Conservation (phyloP, 2,329 filamentous ascomycete species). For the Aureobasidium sp. region DNA sequence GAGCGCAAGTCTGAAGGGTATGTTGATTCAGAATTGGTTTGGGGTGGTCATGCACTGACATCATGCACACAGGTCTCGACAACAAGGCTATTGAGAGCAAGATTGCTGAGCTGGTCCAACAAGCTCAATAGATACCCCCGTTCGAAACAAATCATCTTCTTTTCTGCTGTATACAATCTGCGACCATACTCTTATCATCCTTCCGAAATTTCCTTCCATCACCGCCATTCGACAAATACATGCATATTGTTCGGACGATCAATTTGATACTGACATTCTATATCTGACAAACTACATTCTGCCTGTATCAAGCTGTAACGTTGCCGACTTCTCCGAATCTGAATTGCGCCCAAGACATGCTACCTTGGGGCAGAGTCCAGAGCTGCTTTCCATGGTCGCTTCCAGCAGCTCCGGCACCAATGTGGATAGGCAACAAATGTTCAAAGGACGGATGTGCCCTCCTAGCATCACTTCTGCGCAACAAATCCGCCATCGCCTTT, state of each 20-base stretch:
- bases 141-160: neutral
- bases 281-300: neutral
- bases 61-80: slow-evolving; percentile 47
- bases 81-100: slow-evolving; percentile 65
- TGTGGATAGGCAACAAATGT: slow-evolving; percentile 54
- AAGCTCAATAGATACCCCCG: slow-evolving; percentile 14
- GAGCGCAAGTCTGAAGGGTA: slow-evolving; percentile 56
- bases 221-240: neutral
- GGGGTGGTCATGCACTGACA: slow-evolving; percentile 16
- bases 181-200: neutral
- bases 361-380: slow-evolving; percentile 31
- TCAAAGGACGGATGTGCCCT: slow-evolving; percentile 59
- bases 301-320: slow-evolving; percentile 12
- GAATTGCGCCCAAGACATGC: slow-evolving; percentile 32
- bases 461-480: slow-evolving; percentile 45
- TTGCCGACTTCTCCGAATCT: slow-evolving; percentile 26
- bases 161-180: slow-evolving; percentile 2
- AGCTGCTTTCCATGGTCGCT: slow-evolving; percentile 26
- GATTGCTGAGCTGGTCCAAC: slow-evolving; percentile 57
- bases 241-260: neutral
- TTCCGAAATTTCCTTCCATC: no score
- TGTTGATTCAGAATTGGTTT: slow-evolving; percentile 18
- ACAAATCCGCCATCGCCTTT: slow-evolving; percentile 30
- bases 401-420: slow-evolving; percentile 35
- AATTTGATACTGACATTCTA: neutral